Conservation (phyloP, 352 stramenopile species). For the Thraustochytrium sp. region DNA sequence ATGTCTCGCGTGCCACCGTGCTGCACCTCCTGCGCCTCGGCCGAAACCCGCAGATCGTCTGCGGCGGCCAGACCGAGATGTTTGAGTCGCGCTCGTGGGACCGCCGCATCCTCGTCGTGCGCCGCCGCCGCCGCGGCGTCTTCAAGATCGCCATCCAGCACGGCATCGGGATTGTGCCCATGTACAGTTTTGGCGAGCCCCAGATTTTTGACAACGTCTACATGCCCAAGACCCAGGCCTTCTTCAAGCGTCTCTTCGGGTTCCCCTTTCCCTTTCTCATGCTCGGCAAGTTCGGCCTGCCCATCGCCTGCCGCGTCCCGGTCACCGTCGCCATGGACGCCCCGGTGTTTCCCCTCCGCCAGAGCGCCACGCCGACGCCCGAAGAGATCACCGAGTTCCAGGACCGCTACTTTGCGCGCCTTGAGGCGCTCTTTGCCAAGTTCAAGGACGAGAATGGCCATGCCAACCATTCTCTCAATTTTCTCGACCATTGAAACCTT, state of each 20-base stretch:
- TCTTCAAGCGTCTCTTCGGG: conserved; percentile 27
- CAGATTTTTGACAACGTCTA: conserved; percentile 40
- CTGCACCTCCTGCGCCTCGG: conserved; percentile 16
- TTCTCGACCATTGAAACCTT: not conserved
- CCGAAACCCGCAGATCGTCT: conserved; percentile 32
- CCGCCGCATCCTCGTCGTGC: not conserved
- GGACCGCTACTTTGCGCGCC: conserved; percentile 5
- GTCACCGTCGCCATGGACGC: not conserved
- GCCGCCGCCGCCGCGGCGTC: conserved; percentile 20
- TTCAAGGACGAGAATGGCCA: conserved; percentile 31
- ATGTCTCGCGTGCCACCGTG: conserved; percentile 11
- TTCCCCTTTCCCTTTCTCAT: conserved; percentile 40
- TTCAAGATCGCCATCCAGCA: conserved; percentile 44
- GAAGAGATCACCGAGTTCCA: conserved; percentile 34
- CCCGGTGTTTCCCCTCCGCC: not conserved
- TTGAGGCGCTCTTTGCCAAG: conserved; percentile 14
- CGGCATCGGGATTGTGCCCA: conserved; percentile 22
- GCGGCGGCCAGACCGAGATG: conserved; percentile 43
- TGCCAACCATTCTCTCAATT: not conserved
- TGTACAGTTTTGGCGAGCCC: conserved; percentile 41
- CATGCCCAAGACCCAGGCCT: conserved; percentile 30
- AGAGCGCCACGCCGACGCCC: not conserved
- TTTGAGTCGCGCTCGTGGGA: conserved; percentile 40
- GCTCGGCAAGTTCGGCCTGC: conserved; percentile 38
- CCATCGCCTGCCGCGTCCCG: conserved; percentile 10